Evolutionary conservation across 2,329 filamentous ascomycete species (phyloP).

Genomic region (Diplodia intermedia): DNA sequence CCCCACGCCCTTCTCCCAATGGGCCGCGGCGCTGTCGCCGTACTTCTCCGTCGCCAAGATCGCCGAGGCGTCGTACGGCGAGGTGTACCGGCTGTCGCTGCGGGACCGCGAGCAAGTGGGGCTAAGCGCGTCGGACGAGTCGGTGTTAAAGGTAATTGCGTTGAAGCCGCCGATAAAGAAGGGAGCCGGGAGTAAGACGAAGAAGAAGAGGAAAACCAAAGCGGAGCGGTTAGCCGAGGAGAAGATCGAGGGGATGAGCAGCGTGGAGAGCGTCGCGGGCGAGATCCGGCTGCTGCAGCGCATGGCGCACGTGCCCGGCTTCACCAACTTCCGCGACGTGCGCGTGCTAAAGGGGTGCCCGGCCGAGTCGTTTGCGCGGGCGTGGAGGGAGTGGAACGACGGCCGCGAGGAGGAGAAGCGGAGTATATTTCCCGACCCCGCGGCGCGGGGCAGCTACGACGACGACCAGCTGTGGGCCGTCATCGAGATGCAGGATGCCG

Average conservation of each 20-base stretch:
- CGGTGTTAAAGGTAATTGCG: constrained; percentile 57
- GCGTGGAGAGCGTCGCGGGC: constrained; percentile 53
- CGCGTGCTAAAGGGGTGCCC: constrained; percentile 65
- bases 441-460: constrained; percentile 60
- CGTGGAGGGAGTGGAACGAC: constrained; percentile 56
- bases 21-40: constrained; percentile 50
- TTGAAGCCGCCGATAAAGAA: constrained; percentile 41
- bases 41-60: constrained; percentile 64
- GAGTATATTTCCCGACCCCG: constrained; percentile 63
- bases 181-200: neutral
- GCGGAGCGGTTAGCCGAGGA: constrained; percentile 44
- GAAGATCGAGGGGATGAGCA: constrained; percentile 51
- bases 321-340: constrained; percentile 66
- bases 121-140: constrained; percentile 48
- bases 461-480: constrained; percentile 67
- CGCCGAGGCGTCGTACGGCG: constrained; percentile 70
- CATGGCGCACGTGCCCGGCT: constrained; percentile 66
- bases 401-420: constrained; percentile 52
- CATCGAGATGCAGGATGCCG: constrained; percentile 71
- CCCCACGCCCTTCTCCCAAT: constrained; percentile 48
- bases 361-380: constrained; percentile 56
- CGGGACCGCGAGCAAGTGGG: constrained; percentile 46
- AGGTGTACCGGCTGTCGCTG: constrained; percentile 66
- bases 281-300: constrained; percentile 63
- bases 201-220: constrained; percentile 34